Percentiles rank a stretch among this genome's conserved stretches.
Evolutionary conservation across 2,329 filamentous ascomycete genomes (phyloP).

Genomic region (Microcera coccophila): DNA sequence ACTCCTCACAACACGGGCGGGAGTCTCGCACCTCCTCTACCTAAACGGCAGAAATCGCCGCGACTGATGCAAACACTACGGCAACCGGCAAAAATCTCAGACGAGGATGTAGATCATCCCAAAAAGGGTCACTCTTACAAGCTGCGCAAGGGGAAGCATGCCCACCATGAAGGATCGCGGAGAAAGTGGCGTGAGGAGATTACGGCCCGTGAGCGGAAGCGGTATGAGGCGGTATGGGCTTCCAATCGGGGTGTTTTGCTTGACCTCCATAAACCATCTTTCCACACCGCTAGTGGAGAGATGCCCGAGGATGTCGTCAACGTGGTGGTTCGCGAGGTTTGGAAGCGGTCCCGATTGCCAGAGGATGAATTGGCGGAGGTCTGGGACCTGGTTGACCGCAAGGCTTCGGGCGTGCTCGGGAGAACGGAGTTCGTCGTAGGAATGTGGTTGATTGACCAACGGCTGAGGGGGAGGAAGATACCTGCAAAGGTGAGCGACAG

Average conservation of each 20-base stretch:
- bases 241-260: conserved; percentile 66
- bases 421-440: conserved; percentile 77
- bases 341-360: conserved; percentile 65
- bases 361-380: conserved; percentile 67
- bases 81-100: conserved; percentile 45
- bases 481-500: conserved; percentile 67
- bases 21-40: conserved; percentile 35
- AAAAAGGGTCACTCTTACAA: conserved; percentile 49
- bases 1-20: conserved; percentile 40
- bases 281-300: conserved; percentile 21
- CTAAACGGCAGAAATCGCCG: conserved; percentile 43
- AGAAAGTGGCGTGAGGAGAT: conserved; percentile 75
- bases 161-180: conserved; percentile 71
- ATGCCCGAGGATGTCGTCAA: conserved; percentile 56
- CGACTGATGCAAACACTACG: conserved; percentile 65
- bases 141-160: conserved; percentile 56
- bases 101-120: conserved; percentile 51
- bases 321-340: conserved; percentile 71
- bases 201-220: conserved; percentile 66
- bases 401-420: conserved; percentile 51
- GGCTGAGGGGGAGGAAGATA: conserved; percentile 74
- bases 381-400: conserved; percentile 68
- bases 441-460: conserved; percentile 77
- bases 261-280: conserved; percentile 20
- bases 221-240: conserved; percentile 82